Percentiles rank a stretch among this genome's conserved stretches.
Conservation (phyloP, 2,329 filamentous ascomycete species). For the Paecilomyces fulvus region DNA sequence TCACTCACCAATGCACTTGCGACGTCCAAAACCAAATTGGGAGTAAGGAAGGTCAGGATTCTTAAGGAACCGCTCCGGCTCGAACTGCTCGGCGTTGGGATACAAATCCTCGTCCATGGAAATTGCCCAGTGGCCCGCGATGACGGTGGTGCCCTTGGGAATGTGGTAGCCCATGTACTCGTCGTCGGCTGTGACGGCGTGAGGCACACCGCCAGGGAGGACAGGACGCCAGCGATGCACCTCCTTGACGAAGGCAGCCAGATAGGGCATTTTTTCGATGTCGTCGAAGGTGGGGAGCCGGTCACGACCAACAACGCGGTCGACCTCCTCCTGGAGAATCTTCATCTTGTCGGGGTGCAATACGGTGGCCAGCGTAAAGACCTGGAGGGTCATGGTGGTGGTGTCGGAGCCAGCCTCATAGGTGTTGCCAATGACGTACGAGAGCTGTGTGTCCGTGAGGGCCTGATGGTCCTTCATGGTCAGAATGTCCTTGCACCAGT, state of each 20-base stretch:
- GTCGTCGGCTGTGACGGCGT: slow-evolving; percentile 39
- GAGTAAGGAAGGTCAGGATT: no score
- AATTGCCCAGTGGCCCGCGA: slow-evolving; percentile 36
- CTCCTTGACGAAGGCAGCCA: slow-evolving; percentile 22
- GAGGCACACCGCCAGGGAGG: slow-evolving; percentile 36
- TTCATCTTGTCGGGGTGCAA: slow-evolving; percentile 24
- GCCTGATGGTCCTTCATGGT: slow-evolving; percentile 36
- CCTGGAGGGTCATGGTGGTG: slow-evolving; percentile 38
- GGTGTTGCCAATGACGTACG: slow-evolving; percentile 36
- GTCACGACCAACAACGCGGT: slow-evolving; percentile 18
- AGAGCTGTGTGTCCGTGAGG: no score
- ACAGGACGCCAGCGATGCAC: slow-evolving; percentile 28
- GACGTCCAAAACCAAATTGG: no score
- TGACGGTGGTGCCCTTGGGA: slow-evolving; percentile 38
- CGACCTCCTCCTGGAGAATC: slow-evolving; percentile 27
- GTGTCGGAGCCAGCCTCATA: slow-evolving; percentile 44
- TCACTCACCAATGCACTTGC: no score
- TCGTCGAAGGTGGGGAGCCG: slow-evolving; percentile 22
- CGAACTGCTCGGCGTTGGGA: slow-evolving; percentile 26
- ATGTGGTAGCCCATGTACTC: slow-evolving; percentile 39
- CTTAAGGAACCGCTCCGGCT: slow-evolving; percentile 28
- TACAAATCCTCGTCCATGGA: slow-evolving; percentile 32
- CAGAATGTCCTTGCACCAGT: slow-evolving; percentile 32
- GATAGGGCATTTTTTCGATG: slow-evolving; percentile 18
- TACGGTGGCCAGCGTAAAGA: slow-evolving; percentile 35